Conservation (phyloP, 140 eudicot genomes). For the Oenanthe javanica region DNA sequence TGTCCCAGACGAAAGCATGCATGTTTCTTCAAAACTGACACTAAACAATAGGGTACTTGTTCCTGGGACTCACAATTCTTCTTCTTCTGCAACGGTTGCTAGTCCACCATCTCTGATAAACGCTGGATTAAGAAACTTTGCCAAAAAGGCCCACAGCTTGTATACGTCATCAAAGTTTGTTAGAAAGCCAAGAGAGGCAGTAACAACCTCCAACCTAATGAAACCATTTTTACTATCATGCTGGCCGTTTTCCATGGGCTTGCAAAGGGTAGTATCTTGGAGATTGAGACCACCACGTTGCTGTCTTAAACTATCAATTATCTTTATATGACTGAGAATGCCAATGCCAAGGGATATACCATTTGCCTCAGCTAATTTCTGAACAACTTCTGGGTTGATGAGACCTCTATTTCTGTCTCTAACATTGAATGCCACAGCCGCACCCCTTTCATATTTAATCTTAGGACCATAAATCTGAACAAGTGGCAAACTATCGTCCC, state of each 20-base stretch:
- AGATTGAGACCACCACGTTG: slow-evolving; percentile 24
- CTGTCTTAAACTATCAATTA: slow-evolving; percentile 31
- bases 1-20: not conserved
- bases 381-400: slow-evolving; percentile 36
- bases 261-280: slow-evolving; percentile 39
- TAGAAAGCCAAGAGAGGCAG: slow-evolving; percentile 60
- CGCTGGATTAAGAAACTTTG: slow-evolving; percentile 48
- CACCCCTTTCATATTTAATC: slow-evolving; percentile 47
- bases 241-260: slow-evolving; percentile 34
- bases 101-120: slow-evolving; percentile 32
- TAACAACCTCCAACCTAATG: slow-evolving; percentile 51
- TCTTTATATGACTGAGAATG: slow-evolving; percentile 37
- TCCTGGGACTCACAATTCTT: slow-evolving; percentile 16
- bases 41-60: not conserved
- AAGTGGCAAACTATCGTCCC: slow-evolving; percentile 22
- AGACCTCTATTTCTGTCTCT: slow-evolving; percentile 29
- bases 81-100: slow-evolving; percentile 23
- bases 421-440: slow-evolving; percentile 45
- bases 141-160: slow-evolving; percentile 60
- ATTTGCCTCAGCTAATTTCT: slow-evolving; percentile 38
- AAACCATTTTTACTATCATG: slow-evolving; percentile 27
- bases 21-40: slow-evolving; percentile 8
- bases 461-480: slow-evolving; percentile 56
- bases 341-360: slow-evolving; percentile 50
- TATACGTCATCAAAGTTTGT: slow-evolving; percentile 63